Conservation (phyloP, 1,139 yeast genomes). For the Eremothecium cymbalariae region DNA sequence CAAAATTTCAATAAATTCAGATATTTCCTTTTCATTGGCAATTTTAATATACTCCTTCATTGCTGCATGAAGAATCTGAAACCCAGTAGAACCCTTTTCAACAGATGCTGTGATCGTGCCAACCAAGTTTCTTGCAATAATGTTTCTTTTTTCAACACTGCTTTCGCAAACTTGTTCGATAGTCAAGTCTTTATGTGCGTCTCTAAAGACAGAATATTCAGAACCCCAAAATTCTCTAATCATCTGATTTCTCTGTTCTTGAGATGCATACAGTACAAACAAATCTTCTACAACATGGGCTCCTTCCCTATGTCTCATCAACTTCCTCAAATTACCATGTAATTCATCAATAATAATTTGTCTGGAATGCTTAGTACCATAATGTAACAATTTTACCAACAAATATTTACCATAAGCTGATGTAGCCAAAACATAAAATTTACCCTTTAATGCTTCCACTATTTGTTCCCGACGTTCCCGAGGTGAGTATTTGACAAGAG, state of each 20-base stretch:
- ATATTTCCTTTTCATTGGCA: constrained; percentile 55
- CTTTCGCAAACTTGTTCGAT: constrained; percentile 61
- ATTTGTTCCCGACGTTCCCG: constrained; percentile 72
- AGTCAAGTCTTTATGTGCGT: constrained; percentile 53
- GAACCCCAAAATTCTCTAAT: constrained; percentile 95
- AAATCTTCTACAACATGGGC: constrained; percentile 97
- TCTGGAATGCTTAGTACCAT: constrained; percentile 78
- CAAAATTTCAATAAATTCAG: constrained; percentile 75
- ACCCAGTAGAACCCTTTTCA: constrained; percentile 92
- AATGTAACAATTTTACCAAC: constrained; percentile 80
- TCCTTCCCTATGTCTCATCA: constrained; percentile 96
- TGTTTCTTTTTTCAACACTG: constrained; percentile 73
- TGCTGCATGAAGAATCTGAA: constrained; percentile 92
- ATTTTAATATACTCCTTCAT: constrained; percentile 81
- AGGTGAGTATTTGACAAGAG: constrained; percentile 77
- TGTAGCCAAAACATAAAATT: constrained; percentile 75
- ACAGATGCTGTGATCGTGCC: constrained; percentile 87
- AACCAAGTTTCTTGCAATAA: constrained; percentile 65
- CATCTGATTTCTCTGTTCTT: constrained; percentile 82
- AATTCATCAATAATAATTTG: constrained; percentile 70
- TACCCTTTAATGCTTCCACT: constrained; percentile 62
- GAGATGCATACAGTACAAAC: constrained; percentile 74
- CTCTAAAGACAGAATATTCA: constrained; percentile 87
- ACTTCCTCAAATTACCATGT: constrained; percentile 82
- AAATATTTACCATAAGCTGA: constrained; percentile 91